Conservation (phyloP, 2,329 filamentous ascomycete genomes). For the Epichloe aotearoae region DNA sequence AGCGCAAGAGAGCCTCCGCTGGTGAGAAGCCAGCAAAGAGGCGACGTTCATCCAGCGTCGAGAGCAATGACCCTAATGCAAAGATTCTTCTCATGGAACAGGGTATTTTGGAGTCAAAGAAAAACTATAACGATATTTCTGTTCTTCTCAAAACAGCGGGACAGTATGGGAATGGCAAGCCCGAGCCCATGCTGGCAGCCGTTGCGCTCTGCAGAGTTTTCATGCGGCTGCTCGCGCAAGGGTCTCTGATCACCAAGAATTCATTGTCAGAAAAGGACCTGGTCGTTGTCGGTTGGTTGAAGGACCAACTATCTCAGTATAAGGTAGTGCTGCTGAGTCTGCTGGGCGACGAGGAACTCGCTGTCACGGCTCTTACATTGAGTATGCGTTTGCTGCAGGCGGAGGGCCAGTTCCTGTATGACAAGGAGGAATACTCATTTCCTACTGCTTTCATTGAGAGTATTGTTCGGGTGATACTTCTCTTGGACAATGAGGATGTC, state of each 20-base stretch:
- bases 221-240: slow-evolving; percentile 62
- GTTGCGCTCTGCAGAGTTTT: slow-evolving; percentile 82
- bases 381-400: slow-evolving; percentile 76
- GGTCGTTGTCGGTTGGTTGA: slow-evolving; percentile 67
- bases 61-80: slow-evolving; percentile 41
- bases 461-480: slow-evolving; percentile 50
- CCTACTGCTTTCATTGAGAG: slow-evolving; percentile 52
- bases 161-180: slow-evolving; percentile 32
- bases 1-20: slow-evolving; percentile 37
- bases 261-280: slow-evolving; percentile 58
- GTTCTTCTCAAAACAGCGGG: slow-evolving; percentile 47
- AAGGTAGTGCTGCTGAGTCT: slow-evolving; percentile 47
- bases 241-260: slow-evolving; percentile 53
- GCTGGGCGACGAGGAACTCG: slow-evolving; percentile 48
- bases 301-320: slow-evolving; percentile 60
- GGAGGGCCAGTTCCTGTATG: slow-evolving; percentile 51
- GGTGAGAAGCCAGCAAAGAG: slow-evolving; percentile 37
- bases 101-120: slow-evolving; percentile 71
- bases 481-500: slow-evolving; percentile 42
- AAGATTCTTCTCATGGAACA: slow-evolving; percentile 65
- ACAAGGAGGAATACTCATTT: slow-evolving; percentile 54
- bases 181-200: slow-evolving; percentile 52
- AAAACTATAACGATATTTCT: slow-evolving; percentile 85
- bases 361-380: slow-evolving; percentile 60
- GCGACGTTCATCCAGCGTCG: slow-evolving; percentile 31